Evolutionary conservation across 495 filamentous ascomycete species (phyloP).

Genomic region (Aspergillus funiculosus): DNA sequence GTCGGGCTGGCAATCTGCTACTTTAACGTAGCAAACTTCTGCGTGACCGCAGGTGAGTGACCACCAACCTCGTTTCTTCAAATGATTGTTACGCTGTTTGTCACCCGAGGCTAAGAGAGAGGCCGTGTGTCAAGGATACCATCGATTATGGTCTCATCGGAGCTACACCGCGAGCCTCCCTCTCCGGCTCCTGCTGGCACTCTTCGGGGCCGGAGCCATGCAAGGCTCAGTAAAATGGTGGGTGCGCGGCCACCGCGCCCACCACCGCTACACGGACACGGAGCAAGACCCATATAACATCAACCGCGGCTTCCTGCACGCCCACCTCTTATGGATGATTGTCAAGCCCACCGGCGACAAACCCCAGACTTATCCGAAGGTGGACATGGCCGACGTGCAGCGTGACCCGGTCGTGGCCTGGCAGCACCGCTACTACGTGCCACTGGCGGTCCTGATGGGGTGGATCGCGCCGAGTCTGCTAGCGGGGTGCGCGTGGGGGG

Average conservation of each 20-base stretch:
- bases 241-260: slow-evolving; percentile 81
- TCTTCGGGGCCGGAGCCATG: slow-evolving; percentile 76
- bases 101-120: no score
- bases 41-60: no score
- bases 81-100: no score
- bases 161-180: slow-evolving; percentile 74
- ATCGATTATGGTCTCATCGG: slow-evolving; percentile 80
- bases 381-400: slow-evolving; percentile 85
- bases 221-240: slow-evolving; percentile 91
- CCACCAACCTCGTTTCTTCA: no score
- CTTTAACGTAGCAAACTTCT: no score
- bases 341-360: no score
- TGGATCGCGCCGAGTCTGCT: slow-evolving; percentile 70
- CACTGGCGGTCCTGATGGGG: slow-evolving; percentile 71
- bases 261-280: slow-evolving; percentile 94
- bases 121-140: slow-evolving; percentile 55
- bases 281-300: slow-evolving; percentile 92
- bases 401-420: slow-evolving; percentile 78
- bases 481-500: slow-evolving; percentile 71
- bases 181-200: slow-evolving; percentile 76
- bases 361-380: slow-evolving; percentile 74
- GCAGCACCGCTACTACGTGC: slow-evolving; percentile 82
- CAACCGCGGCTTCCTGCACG: slow-evolving; percentile 83
- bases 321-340: slow-evolving; percentile 80
- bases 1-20: no score